phyloP scores from a whole-genome alignment of 106 monocot species.

The Gastrodia elata region DNA sequence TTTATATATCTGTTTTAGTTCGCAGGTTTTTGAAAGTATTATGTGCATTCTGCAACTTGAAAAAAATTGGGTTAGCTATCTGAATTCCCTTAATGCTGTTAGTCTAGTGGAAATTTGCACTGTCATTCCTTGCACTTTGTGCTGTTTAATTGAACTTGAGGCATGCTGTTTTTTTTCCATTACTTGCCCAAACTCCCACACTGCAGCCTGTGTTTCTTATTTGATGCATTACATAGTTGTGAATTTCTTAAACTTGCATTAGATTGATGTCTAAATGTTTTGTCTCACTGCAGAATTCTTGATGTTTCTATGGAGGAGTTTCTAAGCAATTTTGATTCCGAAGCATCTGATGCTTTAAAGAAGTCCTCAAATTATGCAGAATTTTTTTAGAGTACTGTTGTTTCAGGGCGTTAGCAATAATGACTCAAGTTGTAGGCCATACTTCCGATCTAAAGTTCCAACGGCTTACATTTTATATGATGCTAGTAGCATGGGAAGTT shows the following conservation, averaged over 20 bases:
- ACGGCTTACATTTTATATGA: slow-evolving; percentile 86
- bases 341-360: slow-evolving; percentile 73
- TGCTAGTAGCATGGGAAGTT: slow-evolving; percentile 94
- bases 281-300: slow-evolving; percentile 47
- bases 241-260: neutral
- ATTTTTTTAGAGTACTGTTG: slow-evolving; percentile 93
- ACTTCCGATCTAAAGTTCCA: slow-evolving; percentile 65
- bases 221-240: neutral
- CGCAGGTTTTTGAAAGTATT: neutral
- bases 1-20: neutral
- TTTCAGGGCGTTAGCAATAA: slow-evolving; percentile 64
- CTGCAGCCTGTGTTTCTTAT: neutral
- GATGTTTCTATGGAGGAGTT: slow-evolving; percentile 83
- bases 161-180: too few species aligned
- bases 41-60: neutral
- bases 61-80: neutral
- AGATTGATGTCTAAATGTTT: slow-evolving; percentile 5
- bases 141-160: neutral
- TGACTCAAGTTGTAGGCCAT: slow-evolving; percentile 56
- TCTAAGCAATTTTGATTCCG: slow-evolving; percentile 50
- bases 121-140: neutral
- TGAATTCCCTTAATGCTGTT: neutral
- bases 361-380: slow-evolving; percentile 72
- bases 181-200: neutral
- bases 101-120: neutral